Percentiles rank a stretch among this genome's conserved stretches.
Conservation (phyloP, 2,329 filamentous ascomycete species). For the Mariannaea elegans region DNA sequence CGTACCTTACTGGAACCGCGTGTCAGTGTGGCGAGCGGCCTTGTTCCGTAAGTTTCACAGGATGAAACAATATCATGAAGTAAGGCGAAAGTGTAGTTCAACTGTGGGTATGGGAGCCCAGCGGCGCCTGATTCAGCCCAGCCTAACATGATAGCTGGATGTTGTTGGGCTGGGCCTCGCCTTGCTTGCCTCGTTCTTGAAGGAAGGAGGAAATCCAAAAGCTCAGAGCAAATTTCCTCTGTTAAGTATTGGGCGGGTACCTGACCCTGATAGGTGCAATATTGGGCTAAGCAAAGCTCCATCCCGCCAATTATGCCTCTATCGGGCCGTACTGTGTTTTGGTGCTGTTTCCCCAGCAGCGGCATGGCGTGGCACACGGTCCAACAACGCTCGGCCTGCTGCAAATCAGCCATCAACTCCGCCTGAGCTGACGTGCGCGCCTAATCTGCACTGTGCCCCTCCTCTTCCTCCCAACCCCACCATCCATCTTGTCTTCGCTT, state of each 20-base stretch:
- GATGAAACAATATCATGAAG: background rate
- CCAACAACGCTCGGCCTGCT: background rate
- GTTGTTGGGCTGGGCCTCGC: background rate
- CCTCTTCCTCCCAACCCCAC: constrained; percentile 44
- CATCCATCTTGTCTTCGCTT: constrained; percentile 40
- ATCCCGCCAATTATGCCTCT: constrained; percentile 41
- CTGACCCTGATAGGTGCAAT: constrained; percentile 22
- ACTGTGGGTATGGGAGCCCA: background rate
- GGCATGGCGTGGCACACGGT: background rate
- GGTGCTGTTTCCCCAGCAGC: constrained; percentile 25
- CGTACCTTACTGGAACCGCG: constrained; percentile 32
- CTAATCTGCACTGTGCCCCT: constrained; percentile 49
- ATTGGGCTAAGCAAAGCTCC: constrained; percentile 37
- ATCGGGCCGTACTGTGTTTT: constrained; percentile 37
- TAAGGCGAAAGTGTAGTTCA: background rate
- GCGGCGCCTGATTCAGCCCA: background rate
- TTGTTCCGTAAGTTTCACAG: background rate
- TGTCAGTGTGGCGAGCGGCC: background rate
- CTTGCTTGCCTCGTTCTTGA: constrained; percentile 15
- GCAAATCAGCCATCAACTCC: constrained; percentile 4
- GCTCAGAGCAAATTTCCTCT: constrained; percentile 29
- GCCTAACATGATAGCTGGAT: constrained; percentile 1
- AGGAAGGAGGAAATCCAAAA: constrained; percentile 17
- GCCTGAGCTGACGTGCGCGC: constrained; percentile 24
- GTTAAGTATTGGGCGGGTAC: constrained; percentile 1